Evolutionary conservation across 2,329 filamentous ascomycete genomes (phyloP), one percentile per base, ranked within the genome.

Genomic region (Emydomyces testavorans): DNA sequence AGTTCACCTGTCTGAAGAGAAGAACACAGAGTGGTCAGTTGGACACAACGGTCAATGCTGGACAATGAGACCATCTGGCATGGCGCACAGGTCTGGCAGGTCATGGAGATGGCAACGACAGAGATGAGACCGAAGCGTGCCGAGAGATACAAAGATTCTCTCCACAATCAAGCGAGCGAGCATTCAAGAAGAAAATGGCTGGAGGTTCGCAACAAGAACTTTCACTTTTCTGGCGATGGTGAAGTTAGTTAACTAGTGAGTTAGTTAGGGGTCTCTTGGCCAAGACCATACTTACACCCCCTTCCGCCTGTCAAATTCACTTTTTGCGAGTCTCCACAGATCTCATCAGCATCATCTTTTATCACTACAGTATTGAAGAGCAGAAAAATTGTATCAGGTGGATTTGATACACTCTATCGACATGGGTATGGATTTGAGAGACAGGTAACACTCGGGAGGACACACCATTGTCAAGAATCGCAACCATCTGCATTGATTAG

Each of bases 391-490:
- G n/a, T n/a, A n/a, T n/a, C n/a, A n/a, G n/a, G n/a, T n/a, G n/a
- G n/a, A n/a, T n/a, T n/a, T n/a, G n/a, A n/a, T n/a, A n/a, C n/a
- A n/a, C n/a, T n/a, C n/a, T n/a, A n/a, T n/a, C n/a, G n/a, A n/a
- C n/a, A n/a, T n/a, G n/a, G n/a, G n/a, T n/a, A 38, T 46, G 43
- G 34, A 46, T 46, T 38, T 37, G 34, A 38, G 43, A 46, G 43
- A 46, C 43, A 38, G 15, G 43, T 24, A n/a, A 24, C 18, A 29
- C 24, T 32, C 11, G 26, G 16, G 2, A 15, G 40, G 26, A 4
- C 21, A 32, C 15, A n/a, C 28, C 39, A 29, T 29, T n/a, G n/a
- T n/a, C n/a, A n/a, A n/a, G n/a, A n/a, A n/a, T n/a, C n/a, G n/a
- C n/a, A n/a, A n/a, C n/a, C n/a, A n/a, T n/a, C n/a, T n/a, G n/a